Percentiles rank a stretch among this genome's conserved stretches.
These are phyloP conservation scores for Colletotrichum eremochloae DNA, from an alignment of 2,329 filamentous ascomycete species.

Conservation along the genomic window DNA sequence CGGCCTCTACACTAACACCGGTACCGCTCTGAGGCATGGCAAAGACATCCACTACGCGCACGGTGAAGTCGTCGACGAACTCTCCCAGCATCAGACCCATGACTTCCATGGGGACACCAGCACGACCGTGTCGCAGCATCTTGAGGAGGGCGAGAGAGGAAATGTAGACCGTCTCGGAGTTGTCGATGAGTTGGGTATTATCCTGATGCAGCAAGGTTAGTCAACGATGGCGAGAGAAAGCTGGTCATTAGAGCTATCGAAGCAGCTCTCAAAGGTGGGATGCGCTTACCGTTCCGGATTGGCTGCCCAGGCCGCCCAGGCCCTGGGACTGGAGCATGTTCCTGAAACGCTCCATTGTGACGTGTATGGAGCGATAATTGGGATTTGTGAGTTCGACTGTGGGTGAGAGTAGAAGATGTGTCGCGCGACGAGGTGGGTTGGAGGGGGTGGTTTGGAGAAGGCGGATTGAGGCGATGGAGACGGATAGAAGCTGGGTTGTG, in stretches of 20 bases:
- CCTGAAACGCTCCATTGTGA: constrained; percentile 89
- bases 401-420: not conserved
- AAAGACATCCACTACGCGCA: constrained; percentile 98
- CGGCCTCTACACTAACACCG: constrained; percentile 96
- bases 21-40: constrained; percentile 99
- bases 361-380: not conserved
- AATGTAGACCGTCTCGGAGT: constrained; percentile 99
- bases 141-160: constrained; percentile 97
- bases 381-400: not conserved
- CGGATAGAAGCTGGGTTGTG: constrained; percentile 41
- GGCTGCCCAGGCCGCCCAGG: constrained; percentile 73
- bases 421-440: constrained; percentile 10
- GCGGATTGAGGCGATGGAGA: constrained; percentile 36
- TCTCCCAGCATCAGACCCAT: constrained; percentile 99
- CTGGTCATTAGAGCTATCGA: constrained; percentile 14
- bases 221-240: not conserved
- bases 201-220: constrained; percentile 68
- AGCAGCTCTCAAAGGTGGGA: constrained; percentile 35
- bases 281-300: constrained; percentile 71
- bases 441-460: constrained; percentile 14
- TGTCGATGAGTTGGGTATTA: constrained; percentile 92
- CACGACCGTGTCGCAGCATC: constrained; percentile 97
- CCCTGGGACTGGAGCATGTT: constrained; percentile 85
- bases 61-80: constrained; percentile 99
- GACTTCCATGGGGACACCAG: constrained; percentile 99